phyloP scores from a whole-genome alignment of 2,329 filamentous ascomycete genomes.

The Stachybotrys echinatus region DNA sequence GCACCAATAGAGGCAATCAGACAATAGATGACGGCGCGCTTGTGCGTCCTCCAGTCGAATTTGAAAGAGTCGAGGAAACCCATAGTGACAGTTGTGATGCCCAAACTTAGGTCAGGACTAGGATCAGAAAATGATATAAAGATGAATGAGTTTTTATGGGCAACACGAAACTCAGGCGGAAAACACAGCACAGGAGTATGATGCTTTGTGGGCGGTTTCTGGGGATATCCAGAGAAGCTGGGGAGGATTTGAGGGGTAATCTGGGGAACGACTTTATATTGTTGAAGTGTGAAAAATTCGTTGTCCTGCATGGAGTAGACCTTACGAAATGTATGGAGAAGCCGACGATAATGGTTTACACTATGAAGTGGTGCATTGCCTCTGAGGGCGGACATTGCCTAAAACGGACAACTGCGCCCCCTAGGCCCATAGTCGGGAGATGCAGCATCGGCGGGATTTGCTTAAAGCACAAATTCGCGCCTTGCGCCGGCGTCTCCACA shows the following conservation, averaged over 20 bases:
- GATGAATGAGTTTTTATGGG: not conserved
- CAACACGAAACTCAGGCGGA: not conserved
- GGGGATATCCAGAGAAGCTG: conserved; percentile 8
- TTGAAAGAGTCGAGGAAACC: conserved; percentile 4
- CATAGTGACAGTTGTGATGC: conserved; percentile 5
- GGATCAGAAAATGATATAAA: conserved; percentile 1
- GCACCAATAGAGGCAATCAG: conserved; percentile 16
- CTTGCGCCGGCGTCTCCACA: conserved; percentile 2
- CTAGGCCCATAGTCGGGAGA: conserved; percentile 1
- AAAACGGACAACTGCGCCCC: conserved; percentile 2
- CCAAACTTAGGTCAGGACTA: conserved; percentile 1
- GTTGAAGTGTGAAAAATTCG: conserved; percentile 1
- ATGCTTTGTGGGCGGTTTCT: conserved; percentile 2
- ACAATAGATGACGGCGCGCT: conserved; percentile 23
- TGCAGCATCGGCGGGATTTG: conserved; percentile 1
- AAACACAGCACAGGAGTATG: conserved; percentile 1
- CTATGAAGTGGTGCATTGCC: conserved; percentile 1
- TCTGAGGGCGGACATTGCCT: conserved; percentile 1
- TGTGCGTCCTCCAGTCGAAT: conserved; percentile 7
- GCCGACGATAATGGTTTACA: conserved; percentile 2
- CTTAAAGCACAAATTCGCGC: conserved; percentile 4
- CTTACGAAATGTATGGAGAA: conserved; percentile 4
- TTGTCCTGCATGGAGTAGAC: conserved; percentile 1
- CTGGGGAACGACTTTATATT: conserved; percentile 8
- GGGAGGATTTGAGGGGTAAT: conserved; percentile 6